Evolutionary conservation across 345 rosid genomes (phyloP), one percentile per base, ranked within the genome.

Genomic region (Carallia brachiata): DNA sequence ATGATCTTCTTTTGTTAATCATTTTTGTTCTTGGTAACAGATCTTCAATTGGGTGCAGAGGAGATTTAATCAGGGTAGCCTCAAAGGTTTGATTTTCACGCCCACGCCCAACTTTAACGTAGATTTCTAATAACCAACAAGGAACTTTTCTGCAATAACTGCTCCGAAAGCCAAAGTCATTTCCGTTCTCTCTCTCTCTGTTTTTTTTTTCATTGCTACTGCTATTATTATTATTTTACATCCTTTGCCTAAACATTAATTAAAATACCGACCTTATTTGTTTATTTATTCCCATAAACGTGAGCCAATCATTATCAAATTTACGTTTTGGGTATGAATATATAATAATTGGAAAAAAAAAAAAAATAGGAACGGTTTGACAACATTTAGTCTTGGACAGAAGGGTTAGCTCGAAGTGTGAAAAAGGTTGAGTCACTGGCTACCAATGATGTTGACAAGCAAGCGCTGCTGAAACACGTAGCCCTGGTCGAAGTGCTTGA

Each of bases 41-140:
- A 87, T 93, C 84, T 93, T 93, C 84, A 88, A 84, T 67, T 93
- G 97, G 98, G 82, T 90, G 87, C 93, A 93, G 52, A 85, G 79
- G 80, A 86, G 83, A 83, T 80, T 89, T 78, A 79, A 84, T 84
- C 85, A 85, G 48, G 80, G 79, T 79, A 69, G 83, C 62, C 67
- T 81, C 76, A 89, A 84, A 92, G 97, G 95, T 91, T 83, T 68
- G 77, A 4, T n/a, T 12, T 1, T 62, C 17, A 18, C 15, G 37
- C 3, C n/a, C 58, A 3, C 10, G 50, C 17, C 50, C 50, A 12
- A 44, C 4, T 10, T 23, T 55, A 55, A 55, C 31, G 59, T 19
- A 56, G 60, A 30, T 56, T 56, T 3, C 28, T 23, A 13, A 23
- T 30, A 56, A 32, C 34, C 34, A 32, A 32, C 34, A 32, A 32